Evolutionary conservation across 176 grass and related monocot genomes (phyloP).

Genomic region (Bolboschoenus planiculmis): DNA sequence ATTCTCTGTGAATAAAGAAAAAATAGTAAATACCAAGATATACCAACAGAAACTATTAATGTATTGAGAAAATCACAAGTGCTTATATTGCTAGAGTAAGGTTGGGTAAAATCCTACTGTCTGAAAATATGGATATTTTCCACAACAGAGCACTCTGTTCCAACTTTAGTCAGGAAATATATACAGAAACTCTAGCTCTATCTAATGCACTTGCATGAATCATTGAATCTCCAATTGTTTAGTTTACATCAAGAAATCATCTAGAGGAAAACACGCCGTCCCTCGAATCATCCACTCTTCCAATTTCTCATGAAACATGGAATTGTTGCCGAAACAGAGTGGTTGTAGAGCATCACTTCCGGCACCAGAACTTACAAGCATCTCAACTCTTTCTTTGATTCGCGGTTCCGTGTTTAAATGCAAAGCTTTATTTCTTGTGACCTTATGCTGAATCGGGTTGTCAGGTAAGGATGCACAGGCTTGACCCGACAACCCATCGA

Average conservation of each 20-base stretch:
- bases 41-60: not conserved
- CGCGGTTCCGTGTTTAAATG: not conserved
- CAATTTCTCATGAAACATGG: slow-evolving; percentile 20
- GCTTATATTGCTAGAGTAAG: not conserved
- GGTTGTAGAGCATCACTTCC: not conserved
- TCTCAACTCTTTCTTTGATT: not conserved
- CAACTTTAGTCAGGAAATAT: not conserved
- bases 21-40: not conserved
- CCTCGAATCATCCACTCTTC: slow-evolving; percentile 19
- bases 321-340: not conserved
- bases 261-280: slow-evolving; percentile 6
- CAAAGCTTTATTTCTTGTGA: slow-evolving; percentile 11
- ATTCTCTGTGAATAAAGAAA: not conserved
- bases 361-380: not conserved
- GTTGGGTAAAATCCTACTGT: not conserved
- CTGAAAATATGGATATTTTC: not conserved
- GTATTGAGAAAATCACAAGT: not conserved
- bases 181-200: not conserved
- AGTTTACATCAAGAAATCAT: slow-evolving; percentile 16
- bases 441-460: not conserved
- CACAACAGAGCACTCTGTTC: not conserved
- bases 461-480: not conserved
- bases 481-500: not conserved
- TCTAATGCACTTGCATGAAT: not conserved
- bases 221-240: not conserved